phyloP scores from a whole-genome alignment of 75 land plant genomes.

The Selaginella tamariscina region DNA sequence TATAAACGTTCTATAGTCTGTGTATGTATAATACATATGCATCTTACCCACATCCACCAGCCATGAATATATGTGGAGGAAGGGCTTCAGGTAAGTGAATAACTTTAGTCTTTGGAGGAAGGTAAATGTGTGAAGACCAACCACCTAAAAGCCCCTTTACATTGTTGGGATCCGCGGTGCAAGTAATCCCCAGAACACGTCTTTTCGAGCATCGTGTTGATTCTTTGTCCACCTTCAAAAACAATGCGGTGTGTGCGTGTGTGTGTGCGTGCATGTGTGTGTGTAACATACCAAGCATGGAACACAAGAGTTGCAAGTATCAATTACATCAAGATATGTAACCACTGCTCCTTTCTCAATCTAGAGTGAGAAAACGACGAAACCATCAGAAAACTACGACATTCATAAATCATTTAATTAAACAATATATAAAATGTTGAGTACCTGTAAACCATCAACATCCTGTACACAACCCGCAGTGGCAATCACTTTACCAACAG shows the following conservation, averaged over 20 bases:
- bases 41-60: slow-evolving; percentile 40
- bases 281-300: slow-evolving; percentile 29
- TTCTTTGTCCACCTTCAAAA: slow-evolving; percentile 36
- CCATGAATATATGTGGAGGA: slow-evolving; percentile 35
- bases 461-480: slow-evolving; percentile 22
- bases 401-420: not conserved
- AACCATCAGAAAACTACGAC: slow-evolving; percentile 8
- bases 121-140: slow-evolving; percentile 37
- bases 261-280: not conserved
- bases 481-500: slow-evolving; percentile 31
- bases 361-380: slow-evolving; percentile 18
- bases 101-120: slow-evolving; percentile 42
- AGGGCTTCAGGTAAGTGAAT: slow-evolving; percentile 32
- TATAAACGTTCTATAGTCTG: no score
- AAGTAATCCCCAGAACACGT: slow-evolving; percentile 38
- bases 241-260: no score
- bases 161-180: slow-evolving; percentile 25
- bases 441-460: slow-evolving; percentile 29
- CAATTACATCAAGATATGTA: slow-evolving; percentile 38
- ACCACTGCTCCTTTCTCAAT: slow-evolving; percentile 30
- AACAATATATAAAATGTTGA: not conserved
- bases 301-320: slow-evolving; percentile 39
- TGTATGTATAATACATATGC: no score
- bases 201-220: slow-evolving; percentile 35
- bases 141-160: slow-evolving; percentile 41